Evolutionary conservation across 768 basidiomycete species (phyloP), one percentile per base, ranked within the genome.

Genomic region (Naganishia vaughanmartiniae): DNA sequence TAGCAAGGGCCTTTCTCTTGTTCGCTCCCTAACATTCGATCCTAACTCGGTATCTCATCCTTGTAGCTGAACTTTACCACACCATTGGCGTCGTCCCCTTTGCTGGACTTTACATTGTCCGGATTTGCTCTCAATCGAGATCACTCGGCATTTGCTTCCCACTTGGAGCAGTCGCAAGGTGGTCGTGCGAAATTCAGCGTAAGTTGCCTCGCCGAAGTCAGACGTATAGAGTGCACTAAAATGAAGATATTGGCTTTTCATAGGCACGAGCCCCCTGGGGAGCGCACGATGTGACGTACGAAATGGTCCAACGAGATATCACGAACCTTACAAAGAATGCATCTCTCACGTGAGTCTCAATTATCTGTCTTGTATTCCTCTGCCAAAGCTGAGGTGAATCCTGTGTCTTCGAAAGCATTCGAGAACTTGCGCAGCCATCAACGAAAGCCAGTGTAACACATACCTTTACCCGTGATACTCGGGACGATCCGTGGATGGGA

Each of bases 381-480:
- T 33, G 15, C 54, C 17, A 28, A 46, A 5, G 26, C 19, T 65
- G 39, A 71, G 74, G 54, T 30, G 33, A 42, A 65, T 15, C 14
- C 17, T 7, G 19, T 21, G 33, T 34, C 75, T 56, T 51, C 26
- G 53, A 34, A 73, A 94, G 92, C 70, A 90, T 95, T 66, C 88
- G 96, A 36, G 87, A 90, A 77, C 85, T 89, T 0, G 93, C 94
- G 0, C 91, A 92, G 0, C 86, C 87, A 28, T 86, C 88, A 0
- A 79, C 87, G 71, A 98, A 98, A 81, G 93, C 93, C 0, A 86
- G 92, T 0, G 54, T 98, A 1, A 89, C 88, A 15, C 91, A 98
- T 76, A 87, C 87, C 0, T 92, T 87, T 81, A 83, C 85, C 2
- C 83, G 86, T 19, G 92, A 97, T 80, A 90, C 88, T 3, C 86